Evolutionary conservation across 495 filamentous ascomycete species (phyloP).

Genomic region (Neurospora sublineolata): DNA sequence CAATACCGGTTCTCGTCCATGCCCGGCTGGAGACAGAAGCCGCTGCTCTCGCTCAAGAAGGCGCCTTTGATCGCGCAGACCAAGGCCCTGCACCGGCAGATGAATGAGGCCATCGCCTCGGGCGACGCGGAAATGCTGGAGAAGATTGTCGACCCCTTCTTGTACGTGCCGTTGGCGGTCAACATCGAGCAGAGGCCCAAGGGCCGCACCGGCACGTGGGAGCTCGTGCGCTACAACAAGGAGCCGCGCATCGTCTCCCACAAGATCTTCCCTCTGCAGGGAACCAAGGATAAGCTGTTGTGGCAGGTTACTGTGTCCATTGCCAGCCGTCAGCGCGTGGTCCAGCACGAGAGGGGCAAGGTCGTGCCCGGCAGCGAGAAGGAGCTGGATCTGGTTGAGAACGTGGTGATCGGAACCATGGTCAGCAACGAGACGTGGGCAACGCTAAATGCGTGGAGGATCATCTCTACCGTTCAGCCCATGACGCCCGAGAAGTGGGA

Average conservation of each 20-base stretch:
- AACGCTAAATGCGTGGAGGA: slow-evolving; percentile 50
- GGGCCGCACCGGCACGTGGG: slow-evolving; percentile 47
- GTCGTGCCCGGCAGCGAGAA: slow-evolving; percentile 38
- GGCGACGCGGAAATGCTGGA: slow-evolving; percentile 49
- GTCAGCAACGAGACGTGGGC: slow-evolving; percentile 38
- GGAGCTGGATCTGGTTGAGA: slow-evolving; percentile 57
- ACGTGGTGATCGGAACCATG: slow-evolving; percentile 62
- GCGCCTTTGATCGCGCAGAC: slow-evolving; percentile 37
- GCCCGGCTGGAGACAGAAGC: slow-evolving; percentile 13
- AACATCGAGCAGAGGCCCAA: slow-evolving; percentile 45
- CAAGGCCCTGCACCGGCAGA: slow-evolving; percentile 48
- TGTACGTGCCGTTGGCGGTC: slow-evolving; percentile 41
- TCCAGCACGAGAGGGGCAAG: slow-evolving; percentile 26
- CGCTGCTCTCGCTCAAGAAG: slow-evolving; percentile 28
- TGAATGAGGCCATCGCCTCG: slow-evolving; percentile 61
- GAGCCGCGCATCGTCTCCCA: slow-evolving; percentile 50
- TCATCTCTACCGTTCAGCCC: slow-evolving; percentile 61
- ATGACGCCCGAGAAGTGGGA: slow-evolving; percentile 42
- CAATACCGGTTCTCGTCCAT: slow-evolving; percentile 18
- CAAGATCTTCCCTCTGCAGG: slow-evolving; percentile 39
- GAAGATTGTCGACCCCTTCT: slow-evolving; percentile 47
- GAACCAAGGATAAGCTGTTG: slow-evolving; percentile 23
- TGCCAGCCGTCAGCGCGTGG: slow-evolving; percentile 51
- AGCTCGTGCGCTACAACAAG: slow-evolving; percentile 49
- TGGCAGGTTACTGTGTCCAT: slow-evolving; percentile 68